These are phyloP conservation scores for Musa troglodytarum DNA, from an alignment of 176 grass and related monocot species.

Conservation along the genomic window DNA sequence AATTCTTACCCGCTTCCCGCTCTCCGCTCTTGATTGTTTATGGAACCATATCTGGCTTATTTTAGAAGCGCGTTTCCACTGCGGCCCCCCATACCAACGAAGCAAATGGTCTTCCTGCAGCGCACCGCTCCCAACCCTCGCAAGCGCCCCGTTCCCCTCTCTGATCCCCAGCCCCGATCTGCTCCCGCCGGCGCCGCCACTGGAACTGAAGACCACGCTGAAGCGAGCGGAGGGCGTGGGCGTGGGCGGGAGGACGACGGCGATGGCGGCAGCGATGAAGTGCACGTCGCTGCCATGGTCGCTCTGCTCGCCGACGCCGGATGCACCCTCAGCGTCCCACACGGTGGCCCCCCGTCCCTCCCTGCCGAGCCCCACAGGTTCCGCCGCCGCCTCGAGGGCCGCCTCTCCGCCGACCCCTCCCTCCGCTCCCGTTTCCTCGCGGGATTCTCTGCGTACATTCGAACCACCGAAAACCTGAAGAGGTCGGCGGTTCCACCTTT, in stretches of 20 bases:
- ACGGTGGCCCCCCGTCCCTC: slow-evolving; percentile 30
- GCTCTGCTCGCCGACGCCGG: slow-evolving; percentile 71
- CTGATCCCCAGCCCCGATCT: not conserved
- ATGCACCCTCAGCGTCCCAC: slow-evolving; percentile 62
- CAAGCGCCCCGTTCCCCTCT: slow-evolving; percentile 25
- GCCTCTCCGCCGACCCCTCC: slow-evolving; percentile 18
- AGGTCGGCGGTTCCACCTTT: slow-evolving; percentile 14
- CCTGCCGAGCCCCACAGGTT: slow-evolving; percentile 14
- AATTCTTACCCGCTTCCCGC: too few species aligned
- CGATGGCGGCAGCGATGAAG: not conserved
- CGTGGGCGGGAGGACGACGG: not conserved
- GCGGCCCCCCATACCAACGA: not conserved
- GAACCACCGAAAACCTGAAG: slow-evolving; percentile 34
- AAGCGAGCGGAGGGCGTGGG: not conserved
- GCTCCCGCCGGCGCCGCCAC: not conserved
- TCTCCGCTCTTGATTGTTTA: too few species aligned
- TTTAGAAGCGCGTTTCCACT: too few species aligned
- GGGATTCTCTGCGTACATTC: slow-evolving; percentile 41
- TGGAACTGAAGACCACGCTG: not conserved
- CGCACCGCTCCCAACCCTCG: slow-evolving; percentile 41
- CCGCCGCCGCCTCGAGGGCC: not conserved
- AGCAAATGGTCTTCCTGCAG: slow-evolving; percentile 74
- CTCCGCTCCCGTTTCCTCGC: slow-evolving; percentile 31
- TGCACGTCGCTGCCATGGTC: slow-evolving; percentile 37
- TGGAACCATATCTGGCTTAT: too few species aligned